These are phyloP conservation scores for Paratinospora sagittata DNA, from an alignment of 164 flowering plant genomes.

Conservation along the genomic window DNA sequence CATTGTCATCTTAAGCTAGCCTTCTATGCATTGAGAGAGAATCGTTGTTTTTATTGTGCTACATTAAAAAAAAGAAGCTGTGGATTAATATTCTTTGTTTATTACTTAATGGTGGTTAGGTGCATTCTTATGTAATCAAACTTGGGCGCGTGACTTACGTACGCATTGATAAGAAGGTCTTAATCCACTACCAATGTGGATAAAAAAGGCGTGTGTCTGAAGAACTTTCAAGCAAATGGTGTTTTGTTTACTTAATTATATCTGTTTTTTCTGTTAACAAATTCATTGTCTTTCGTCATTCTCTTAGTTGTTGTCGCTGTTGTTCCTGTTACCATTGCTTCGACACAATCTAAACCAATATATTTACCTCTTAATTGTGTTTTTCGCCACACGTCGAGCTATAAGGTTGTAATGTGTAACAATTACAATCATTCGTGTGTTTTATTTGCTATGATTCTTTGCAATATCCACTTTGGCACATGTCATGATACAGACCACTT, in stretches of 20 bases:
- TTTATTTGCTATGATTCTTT: too few species aligned
- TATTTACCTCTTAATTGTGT: too few species aligned
- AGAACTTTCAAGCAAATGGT: background rate
- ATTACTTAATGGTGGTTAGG: background rate
- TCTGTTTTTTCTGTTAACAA: background rate
- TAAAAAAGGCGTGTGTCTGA: background rate
- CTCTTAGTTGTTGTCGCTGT: background rate
- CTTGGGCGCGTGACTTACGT: background rate
- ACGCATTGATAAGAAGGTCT: conserved; percentile 1
- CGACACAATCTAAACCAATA: too few species aligned
- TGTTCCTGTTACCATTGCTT: too few species aligned
- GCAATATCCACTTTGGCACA: too few species aligned
- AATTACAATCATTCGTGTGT: too few species aligned
- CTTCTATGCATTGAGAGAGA: too few species aligned
- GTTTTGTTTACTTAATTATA: background rate
- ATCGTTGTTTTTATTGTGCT: background rate
- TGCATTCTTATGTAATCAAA: conserved; percentile 1
- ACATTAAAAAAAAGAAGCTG: background rate
- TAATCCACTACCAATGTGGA: background rate
- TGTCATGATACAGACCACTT: too few species aligned
- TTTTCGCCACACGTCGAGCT: too few species aligned
- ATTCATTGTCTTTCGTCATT: background rate
- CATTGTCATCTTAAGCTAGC: background rate
- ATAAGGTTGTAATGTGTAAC: too few species aligned
- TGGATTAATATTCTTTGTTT: background rate